Evolutionary conservation across 495 filamentous ascomycete genomes (phyloP).

Genomic region (Hamigera avellanea): DNA sequence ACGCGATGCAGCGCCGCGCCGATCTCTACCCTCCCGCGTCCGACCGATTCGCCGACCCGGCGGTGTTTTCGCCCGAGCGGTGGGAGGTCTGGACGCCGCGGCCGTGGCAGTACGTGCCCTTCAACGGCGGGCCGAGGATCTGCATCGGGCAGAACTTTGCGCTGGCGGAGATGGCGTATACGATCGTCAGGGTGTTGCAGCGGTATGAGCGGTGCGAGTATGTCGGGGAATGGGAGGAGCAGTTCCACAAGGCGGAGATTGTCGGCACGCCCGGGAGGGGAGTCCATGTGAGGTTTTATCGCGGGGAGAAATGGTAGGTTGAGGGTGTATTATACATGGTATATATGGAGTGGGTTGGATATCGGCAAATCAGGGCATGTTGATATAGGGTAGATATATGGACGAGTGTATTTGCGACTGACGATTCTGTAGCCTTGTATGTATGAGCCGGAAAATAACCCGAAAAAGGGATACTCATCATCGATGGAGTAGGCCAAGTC

Average conservation of each 20-base stretch:
- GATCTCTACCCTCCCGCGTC: slow-evolving; percentile 49
- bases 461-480: no score
- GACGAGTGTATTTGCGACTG: no score
- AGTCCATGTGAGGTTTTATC: slow-evolving; percentile 3
- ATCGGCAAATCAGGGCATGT: no score
- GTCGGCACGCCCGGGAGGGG: slow-evolving; percentile 6
- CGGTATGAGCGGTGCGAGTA: slow-evolving; percentile 4
- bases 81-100: slow-evolving; percentile 52
- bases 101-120: slow-evolving; percentile 55
- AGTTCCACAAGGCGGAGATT: slow-evolving; percentile 7
- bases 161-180: slow-evolving; percentile 38
- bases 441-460: no score
- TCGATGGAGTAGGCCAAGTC: no score
- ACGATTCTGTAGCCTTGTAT: no score
- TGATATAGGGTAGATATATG: no score
- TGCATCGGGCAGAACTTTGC: slow-evolving; percentile 62
- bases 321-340: no score
- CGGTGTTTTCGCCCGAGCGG: slow-evolving; percentile 50
- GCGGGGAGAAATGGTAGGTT: no score
- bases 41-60: slow-evolving; percentile 27
- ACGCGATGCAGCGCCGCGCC: slow-evolving; percentile 57
- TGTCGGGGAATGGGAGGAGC: slow-evolving; percentile 3
- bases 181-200: slow-evolving; percentile 24
- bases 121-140: slow-evolving; percentile 45
- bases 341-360: no score